phyloP scores from a whole-genome alignment of 352 stramenopile species.

The Globisporangium spiculum region DNA sequence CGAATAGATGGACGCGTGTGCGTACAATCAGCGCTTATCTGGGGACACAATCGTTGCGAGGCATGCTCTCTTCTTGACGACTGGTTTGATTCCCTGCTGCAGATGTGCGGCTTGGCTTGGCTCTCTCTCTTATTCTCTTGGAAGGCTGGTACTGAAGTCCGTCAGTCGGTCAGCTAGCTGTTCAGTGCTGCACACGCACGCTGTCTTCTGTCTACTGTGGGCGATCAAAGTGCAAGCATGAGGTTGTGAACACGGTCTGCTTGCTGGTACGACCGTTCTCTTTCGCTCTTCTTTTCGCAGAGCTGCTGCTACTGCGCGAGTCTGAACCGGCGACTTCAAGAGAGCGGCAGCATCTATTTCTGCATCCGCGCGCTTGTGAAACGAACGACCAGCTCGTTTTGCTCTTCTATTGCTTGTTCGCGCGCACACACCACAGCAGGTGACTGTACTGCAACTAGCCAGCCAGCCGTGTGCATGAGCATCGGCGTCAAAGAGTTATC shows the following conservation, averaged over 20 bases:
- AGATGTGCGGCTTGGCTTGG: not conserved
- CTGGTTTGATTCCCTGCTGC: not conserved
- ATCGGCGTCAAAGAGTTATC: not conserved
- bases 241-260: too few species aligned
- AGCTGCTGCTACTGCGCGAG: not conserved
- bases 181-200: too few species aligned
- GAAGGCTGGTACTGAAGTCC: too few species aligned
- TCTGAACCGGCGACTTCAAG: not conserved
- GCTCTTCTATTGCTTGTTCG: not conserved
- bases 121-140: not conserved
- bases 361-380: slow-evolving; percentile 1
- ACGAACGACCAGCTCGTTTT: not conserved
- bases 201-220: too few species aligned
- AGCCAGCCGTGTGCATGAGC: too few species aligned
- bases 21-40: not conserved
- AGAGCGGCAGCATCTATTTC: slow-evolving; percentile 2
- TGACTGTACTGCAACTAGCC: too few species aligned
- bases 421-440: too few species aligned
- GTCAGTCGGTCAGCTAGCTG: too few species aligned
- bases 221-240: too few species aligned
- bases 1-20: not conserved
- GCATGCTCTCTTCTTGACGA: slow-evolving; percentile 3
- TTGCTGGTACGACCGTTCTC: not conserved
- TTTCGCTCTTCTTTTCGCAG: not conserved
- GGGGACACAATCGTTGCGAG: not conserved